A percentile compares a stretch with the other conserved stretches of the same genome.
Conservation (phyloP, 805 yeast genomes). For the Sporopachydermia lactativora region DNA sequence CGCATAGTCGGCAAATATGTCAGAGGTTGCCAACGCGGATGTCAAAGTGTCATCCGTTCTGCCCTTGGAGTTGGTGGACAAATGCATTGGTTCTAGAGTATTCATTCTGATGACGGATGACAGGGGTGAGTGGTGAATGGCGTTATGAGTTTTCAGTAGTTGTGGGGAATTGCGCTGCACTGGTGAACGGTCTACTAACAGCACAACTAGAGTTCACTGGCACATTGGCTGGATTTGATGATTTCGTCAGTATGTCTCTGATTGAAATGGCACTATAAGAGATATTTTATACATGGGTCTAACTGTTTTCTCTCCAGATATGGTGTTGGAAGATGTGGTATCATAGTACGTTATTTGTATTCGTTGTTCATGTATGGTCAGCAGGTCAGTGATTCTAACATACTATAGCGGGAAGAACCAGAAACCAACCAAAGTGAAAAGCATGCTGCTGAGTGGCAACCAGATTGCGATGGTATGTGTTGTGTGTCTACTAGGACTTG, state of each 20-base stretch:
- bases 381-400: slow-evolving; percentile 1
- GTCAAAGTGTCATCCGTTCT: slow-evolving; percentile 17
- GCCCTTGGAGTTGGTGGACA: slow-evolving; percentile 81
- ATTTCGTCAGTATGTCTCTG: slow-evolving; percentile 60
- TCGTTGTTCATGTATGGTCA: too few species aligned
- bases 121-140: slow-evolving; percentile 12
- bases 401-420: slow-evolving; percentile 25
- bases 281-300: background rate
- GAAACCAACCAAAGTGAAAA: slow-evolving; percentile 31
- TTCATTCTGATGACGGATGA: slow-evolving; percentile 53
- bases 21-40: slow-evolving; percentile 9
- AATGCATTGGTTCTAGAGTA: slow-evolving; percentile 67
- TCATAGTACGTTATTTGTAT: slow-evolving; percentile 29
- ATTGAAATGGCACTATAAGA: background rate
- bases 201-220: slow-evolving; percentile 70
- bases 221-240: slow-evolving; percentile 83
- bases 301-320: slow-evolving; percentile 22
- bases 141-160: background rate
- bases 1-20: background rate
- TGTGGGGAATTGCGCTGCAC: too few species aligned
- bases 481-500: too few species aligned
- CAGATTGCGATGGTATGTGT: slow-evolving; percentile 47
- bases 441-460: slow-evolving; percentile 59
- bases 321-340: slow-evolving; percentile 71
- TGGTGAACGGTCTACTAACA: slow-evolving; percentile 13